Percentiles rank a stretch among this genome's conserved stretches.
phyloP scores from a whole-genome alignment of 164 flowering plant genomes.

The Piper longum region DNA sequence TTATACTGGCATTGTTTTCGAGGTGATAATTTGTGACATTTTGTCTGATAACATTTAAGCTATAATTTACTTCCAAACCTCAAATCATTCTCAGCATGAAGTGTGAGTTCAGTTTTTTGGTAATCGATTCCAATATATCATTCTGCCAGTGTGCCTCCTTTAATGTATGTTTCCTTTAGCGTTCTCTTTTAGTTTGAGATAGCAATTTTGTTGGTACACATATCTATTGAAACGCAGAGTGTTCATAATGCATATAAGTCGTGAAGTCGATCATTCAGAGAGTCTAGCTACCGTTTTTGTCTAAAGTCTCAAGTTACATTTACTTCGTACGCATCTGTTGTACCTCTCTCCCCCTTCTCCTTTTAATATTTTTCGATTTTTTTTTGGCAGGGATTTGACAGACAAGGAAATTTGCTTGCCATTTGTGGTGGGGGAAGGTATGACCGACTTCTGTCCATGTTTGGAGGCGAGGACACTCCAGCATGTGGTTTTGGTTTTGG shows the following conservation, averaged over 20 bases:
- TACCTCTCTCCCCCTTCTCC: too few species aligned
- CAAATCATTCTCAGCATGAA: background rate
- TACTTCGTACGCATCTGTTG: too few species aligned
- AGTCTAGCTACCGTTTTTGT: background rate
- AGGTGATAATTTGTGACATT: constrained; percentile 55
- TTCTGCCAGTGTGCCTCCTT: background rate
- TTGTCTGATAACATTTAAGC: too few species aligned
- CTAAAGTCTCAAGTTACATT: too few species aligned
- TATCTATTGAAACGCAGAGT: background rate
- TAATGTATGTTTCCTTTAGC: background rate
- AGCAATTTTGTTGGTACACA: background rate
- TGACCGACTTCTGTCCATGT: constrained; percentile 70
- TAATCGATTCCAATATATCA: background rate
- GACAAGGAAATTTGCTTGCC: constrained; percentile 75
- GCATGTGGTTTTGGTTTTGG: constrained; percentile 99
- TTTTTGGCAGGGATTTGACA: constrained; percentile 96
- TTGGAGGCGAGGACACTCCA: constrained; percentile 86
- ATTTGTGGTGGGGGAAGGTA: constrained; percentile 96
- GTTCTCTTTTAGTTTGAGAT: background rate
- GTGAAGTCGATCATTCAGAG: background rate
- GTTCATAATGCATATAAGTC: background rate
- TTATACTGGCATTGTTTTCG: constrained; percentile 93
- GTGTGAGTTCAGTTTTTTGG: background rate
- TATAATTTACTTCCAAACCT: background rate
- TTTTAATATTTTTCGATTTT: too few species aligned